Evolutionary conservation across 441 rosid species (phyloP), one percentile per base, ranked within the genome.

Genomic region (Raphanus hybrid): DNA sequence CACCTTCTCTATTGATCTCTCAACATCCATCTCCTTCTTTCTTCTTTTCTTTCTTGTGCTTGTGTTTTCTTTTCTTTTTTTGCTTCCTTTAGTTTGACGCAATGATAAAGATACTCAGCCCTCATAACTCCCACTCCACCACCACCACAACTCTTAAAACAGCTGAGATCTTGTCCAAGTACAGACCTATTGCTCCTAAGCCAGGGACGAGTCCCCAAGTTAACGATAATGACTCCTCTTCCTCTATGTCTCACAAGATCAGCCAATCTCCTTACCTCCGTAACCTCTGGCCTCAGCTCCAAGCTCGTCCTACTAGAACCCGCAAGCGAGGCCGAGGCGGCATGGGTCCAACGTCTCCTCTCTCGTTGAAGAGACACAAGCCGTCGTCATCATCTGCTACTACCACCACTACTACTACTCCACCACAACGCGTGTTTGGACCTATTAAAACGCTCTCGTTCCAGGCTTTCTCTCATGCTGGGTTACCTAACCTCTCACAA

Each of bases 161-260:
- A 0, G 97, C 96, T 41, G 98, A 95, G 84, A 95, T 95, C 73
- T 84, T 95, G 93, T 93, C 97, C 6, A 82, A 92, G 80, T 95
- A 91, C 72, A 83, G 97, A 69, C 99, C 98, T 5, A 95, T 93
- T 55, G 98, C 99, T 11, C 98, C 99, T 2, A 95, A 83, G 78
- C 98, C 98, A 0, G 97, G 87, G 71, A 64, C 65, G 16, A 72
- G 86, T 14, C 69, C 88, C 6, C 70, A 52, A 41, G 70, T 35
- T 14, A 83, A 70, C 64, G 89, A 90, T 4, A 23, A 74, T 79
- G 83, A 75, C 32, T 32, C 64, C 62, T 76, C 65, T 59, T 68
- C 93, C 26, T 78, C 85, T 65, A 80, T 84, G 88, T 85, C 92
- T 69, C 85, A 84, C 66, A 92, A 86, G 80, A 92, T 94, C 64